phyloP scores from a whole-genome alignment of 2,329 filamentous ascomycete species.

The Lachnellula suecica region DNA sequence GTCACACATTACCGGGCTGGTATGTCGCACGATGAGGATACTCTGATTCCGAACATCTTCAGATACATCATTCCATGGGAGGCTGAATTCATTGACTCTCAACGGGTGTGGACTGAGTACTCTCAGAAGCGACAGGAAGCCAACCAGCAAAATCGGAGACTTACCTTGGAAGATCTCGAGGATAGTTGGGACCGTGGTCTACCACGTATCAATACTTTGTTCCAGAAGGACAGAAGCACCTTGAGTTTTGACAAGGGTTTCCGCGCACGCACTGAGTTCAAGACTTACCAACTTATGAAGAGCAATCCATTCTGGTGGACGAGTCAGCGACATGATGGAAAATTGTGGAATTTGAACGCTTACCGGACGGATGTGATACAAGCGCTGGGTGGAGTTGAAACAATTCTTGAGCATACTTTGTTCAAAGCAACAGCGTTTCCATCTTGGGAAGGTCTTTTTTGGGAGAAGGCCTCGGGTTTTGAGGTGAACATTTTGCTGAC shows the following conservation, averaged over 20 bases:
- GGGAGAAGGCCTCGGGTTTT: constrained; percentile 62
- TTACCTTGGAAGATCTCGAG: constrained; percentile 94
- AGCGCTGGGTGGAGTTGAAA: constrained; percentile 88
- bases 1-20: constrained; percentile 96
- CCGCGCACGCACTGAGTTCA: constrained; percentile 92
- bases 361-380: constrained; percentile 98
- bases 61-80: constrained; percentile 99
- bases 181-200: constrained; percentile 98
- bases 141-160: constrained; percentile 91
- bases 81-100: constrained; percentile 97
- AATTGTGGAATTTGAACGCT: constrained; percentile 94
- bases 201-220: constrained; percentile 96
- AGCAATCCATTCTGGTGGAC: constrained; percentile 99
- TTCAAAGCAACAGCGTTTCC: constrained; percentile 98
- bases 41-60: constrained; percentile 97
- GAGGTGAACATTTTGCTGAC: too few relatives aligned
- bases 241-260: constrained; percentile 99
- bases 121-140: constrained; percentile 97
- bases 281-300: constrained; percentile 98
- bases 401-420: constrained; percentile 92
- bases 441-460: constrained; percentile 95
- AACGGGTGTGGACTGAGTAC: constrained; percentile 98
- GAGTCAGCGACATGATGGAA: constrained; percentile 93
- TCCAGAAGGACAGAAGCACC: constrained; percentile 97
- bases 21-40: constrained; percentile 98